These are phyloP conservation scores for Microsporum canis DNA, from an alignment of 2,329 filamentous ascomycete species.

Conservation along the genomic window DNA sequence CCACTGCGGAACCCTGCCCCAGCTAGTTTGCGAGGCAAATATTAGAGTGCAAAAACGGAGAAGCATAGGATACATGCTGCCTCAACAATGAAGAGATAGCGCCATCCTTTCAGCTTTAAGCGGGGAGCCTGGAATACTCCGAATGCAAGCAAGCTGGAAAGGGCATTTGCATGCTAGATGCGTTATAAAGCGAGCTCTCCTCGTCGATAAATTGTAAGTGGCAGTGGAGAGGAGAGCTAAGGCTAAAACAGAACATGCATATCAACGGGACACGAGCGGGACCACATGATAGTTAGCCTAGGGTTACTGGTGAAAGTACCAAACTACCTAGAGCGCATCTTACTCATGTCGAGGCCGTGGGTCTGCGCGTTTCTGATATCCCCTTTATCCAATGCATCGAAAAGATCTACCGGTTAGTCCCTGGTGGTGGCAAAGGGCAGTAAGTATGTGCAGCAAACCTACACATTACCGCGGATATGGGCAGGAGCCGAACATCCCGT, in stretches of 20 bases:
- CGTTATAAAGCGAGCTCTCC: constrained; percentile 67
- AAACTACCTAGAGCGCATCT: background rate
- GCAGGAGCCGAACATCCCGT: constrained; percentile 42
- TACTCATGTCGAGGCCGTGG: constrained; percentile 36
- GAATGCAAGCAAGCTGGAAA: constrained; percentile 49
- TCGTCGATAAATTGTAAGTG: constrained; percentile 55
- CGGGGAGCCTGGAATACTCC: constrained; percentile 49
- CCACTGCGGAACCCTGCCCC: constrained; percentile 54
- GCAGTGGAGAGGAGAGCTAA: constrained; percentile 51
- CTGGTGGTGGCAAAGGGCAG: background rate
- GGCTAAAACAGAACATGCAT: constrained; percentile 59
- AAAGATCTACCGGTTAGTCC: constrained; percentile 37
- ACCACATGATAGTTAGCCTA: constrained; percentile 34
- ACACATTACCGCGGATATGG: constrained; percentile 49
- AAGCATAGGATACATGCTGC: constrained; percentile 49
- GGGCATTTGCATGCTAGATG: constrained; percentile 62
- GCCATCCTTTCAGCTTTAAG: constrained; percentile 40
- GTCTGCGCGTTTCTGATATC: constrained; percentile 49
- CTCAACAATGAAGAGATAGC: constrained; percentile 47
- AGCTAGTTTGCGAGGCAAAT: constrained; percentile 54
- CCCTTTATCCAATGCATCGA: constrained; percentile 42
- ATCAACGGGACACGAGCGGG: constrained; percentile 52
- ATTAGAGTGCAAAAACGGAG: constrained; percentile 55
- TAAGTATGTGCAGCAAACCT: constrained; percentile 11
- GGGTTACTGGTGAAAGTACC: background rate